Conservation (phyloP, 2,329 filamentous ascomycete genomes). For the Curvularia lunata region DNA sequence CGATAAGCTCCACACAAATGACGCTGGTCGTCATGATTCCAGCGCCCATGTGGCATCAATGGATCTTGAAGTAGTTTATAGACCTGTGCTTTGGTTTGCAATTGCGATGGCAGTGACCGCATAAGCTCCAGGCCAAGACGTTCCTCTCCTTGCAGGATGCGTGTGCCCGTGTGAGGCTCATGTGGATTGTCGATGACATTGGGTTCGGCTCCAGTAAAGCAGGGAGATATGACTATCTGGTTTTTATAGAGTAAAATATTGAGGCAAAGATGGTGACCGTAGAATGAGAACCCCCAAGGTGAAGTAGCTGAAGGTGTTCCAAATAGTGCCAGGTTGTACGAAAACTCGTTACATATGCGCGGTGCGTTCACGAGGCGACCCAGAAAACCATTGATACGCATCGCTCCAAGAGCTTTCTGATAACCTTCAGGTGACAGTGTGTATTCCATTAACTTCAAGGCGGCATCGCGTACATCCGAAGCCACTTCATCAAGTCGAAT, state of each 20-base stretch:
- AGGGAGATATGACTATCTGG: constrained; percentile 74
- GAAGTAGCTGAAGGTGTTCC: constrained; percentile 61
- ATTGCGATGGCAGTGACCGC: constrained; percentile 62
- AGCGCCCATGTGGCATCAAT: constrained; percentile 73
- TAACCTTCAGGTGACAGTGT: constrained; percentile 73
- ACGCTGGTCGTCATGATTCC: constrained; percentile 69
- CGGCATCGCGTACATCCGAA: constrained; percentile 36
- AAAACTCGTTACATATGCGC: constrained; percentile 73
- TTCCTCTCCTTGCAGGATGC: constrained; percentile 71
- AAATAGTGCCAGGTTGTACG: constrained; percentile 78
- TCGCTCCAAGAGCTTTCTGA: constrained; percentile 71
- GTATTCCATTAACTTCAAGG: background rate
- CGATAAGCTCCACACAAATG: constrained; percentile 79
- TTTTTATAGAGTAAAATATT: constrained; percentile 69
- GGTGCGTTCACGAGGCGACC: constrained; percentile 69
- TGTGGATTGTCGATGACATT: constrained; percentile 68
- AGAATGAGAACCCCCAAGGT: constrained; percentile 77
- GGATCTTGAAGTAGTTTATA: constrained; percentile 60
- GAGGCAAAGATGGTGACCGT: constrained; percentile 79
- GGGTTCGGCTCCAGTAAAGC: constrained; percentile 81
- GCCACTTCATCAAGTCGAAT: constrained; percentile 67
- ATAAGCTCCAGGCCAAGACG: constrained; percentile 69
- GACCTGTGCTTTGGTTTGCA: constrained; percentile 61
- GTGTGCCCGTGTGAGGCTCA: constrained; percentile 67
- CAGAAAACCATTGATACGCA: constrained; percentile 77